Evolutionary conservation across 345 rosid genomes (phyloP).

Genomic region (Populus nigra): DNA sequence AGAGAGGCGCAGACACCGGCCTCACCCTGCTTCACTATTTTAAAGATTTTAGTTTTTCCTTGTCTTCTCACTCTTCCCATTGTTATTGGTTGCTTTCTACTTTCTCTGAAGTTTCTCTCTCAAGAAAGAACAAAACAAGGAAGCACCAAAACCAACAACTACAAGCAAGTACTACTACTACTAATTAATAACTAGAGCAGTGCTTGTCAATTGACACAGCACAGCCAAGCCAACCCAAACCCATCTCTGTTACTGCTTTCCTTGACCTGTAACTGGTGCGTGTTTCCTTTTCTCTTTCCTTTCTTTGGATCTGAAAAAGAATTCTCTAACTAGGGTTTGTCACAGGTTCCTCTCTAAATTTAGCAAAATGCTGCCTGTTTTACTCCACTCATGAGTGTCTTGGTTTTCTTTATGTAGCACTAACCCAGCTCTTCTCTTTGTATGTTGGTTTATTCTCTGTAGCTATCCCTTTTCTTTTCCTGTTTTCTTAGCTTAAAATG

Average conservation of each 20-base stretch:
- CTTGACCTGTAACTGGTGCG: neutral
- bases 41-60: neutral
- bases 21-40: constrained; percentile 4
- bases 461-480: neutral
- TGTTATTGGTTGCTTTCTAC: neutral
- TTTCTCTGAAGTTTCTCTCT: neutral
- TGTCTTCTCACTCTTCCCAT: too few relatives aligned
- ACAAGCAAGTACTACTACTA: neutral
- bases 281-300: neutral
- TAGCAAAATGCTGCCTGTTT: constrained; percentile 16
- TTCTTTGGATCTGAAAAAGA: constrained; percentile 12
- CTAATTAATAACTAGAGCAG: neutral
- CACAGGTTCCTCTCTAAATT: constrained; percentile 15
- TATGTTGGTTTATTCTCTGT: constrained; percentile 11
- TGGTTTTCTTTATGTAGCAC: neutral
- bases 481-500: neutral
- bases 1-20: neutral
- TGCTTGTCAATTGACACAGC: neutral
- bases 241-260: neutral
- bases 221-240: neutral
- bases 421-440: neutral
- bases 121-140: neutral
- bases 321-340: constrained; percentile 18
- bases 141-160: neutral
- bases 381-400: constrained; percentile 5